These are phyloP conservation scores for Fusarium sp. DNA, from an alignment of 2,329 filamentous ascomycete species.

Conservation along the genomic window DNA sequence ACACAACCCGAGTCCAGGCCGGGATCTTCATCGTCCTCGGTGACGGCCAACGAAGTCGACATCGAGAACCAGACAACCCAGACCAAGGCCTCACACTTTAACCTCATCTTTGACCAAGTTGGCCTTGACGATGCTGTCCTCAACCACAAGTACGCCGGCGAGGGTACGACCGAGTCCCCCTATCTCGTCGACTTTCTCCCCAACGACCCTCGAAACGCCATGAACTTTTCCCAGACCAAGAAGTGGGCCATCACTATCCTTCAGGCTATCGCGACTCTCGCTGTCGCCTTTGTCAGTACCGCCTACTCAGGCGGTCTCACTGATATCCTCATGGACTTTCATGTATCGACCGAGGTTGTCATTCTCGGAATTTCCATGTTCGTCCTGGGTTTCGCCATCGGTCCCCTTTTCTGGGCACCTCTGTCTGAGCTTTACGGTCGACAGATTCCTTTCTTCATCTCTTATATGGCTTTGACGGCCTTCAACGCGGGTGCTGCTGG, in stretches of 20 bases:
- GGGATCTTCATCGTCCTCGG: conserved; percentile 36
- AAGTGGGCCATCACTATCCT: conserved; percentile 76
- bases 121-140: conserved; percentile 69
- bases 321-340: conserved; percentile 67
- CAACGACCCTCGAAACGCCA: conserved; percentile 75
- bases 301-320: conserved; percentile 71
- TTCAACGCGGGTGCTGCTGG: conserved; percentile 73
- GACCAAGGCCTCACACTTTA: conserved; percentile 58
- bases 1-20: conserved; percentile 36
- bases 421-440: conserved; percentile 73
- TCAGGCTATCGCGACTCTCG: conserved; percentile 75
- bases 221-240: conserved; percentile 65
- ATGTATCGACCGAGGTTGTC: conserved; percentile 62
- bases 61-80: conserved; percentile 55
- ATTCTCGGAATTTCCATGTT: conserved; percentile 74
- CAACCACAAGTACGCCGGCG: conserved; percentile 66
- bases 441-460: conserved; percentile 69
- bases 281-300: conserved; percentile 76
- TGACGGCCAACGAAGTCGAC: conserved; percentile 48
- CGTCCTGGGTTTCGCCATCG: conserved; percentile 71
- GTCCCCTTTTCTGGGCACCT: conserved; percentile 75
- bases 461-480: conserved; percentile 67
- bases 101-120: conserved; percentile 67
- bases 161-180: conserved; percentile 75
- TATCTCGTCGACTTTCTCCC: conserved; percentile 77